Conservation (phyloP, 768 basidiomycete genomes). For the Mycena crocata region DNA sequence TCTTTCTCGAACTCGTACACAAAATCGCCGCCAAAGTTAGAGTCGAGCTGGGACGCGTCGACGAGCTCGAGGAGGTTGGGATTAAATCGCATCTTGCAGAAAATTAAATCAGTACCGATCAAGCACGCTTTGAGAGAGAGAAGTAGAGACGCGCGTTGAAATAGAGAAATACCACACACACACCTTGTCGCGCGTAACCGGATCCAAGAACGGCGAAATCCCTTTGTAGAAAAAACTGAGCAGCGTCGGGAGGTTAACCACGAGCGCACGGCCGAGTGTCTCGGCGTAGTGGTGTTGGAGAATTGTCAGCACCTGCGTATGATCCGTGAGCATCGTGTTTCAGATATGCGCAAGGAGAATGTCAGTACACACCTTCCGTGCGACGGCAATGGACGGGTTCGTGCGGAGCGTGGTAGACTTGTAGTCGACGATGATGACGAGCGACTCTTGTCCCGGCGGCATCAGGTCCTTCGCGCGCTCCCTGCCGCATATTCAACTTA, state of each 20-base stretch:
- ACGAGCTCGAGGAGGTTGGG: constrained; percentile 83
- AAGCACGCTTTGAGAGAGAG: too few species aligned
- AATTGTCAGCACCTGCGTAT: neutral
- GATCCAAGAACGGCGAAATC: constrained; percentile 88
- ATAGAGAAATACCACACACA: constrained; percentile 20
- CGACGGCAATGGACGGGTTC: constrained; percentile 86
- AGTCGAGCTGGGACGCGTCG: constrained; percentile 79
- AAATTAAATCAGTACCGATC: too few species aligned
- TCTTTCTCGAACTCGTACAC: constrained; percentile 79
- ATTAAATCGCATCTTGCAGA: constrained; percentile 86
- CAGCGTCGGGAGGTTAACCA: constrained; percentile 83
- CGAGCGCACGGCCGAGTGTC: constrained; percentile 86
- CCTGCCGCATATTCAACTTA: constrained; percentile 49
- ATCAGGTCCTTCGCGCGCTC: constrained; percentile 92
- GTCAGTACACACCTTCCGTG: constrained; percentile 69
- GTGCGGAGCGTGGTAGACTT: constrained; percentile 83
- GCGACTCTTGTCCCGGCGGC: constrained; percentile 85
- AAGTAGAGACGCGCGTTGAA: neutral
- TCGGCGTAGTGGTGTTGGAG: constrained; percentile 73
- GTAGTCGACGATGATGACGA: constrained; percentile 90
- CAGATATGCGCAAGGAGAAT: constrained; percentile 78
- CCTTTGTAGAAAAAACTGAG: constrained; percentile 85
- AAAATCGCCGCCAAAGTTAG: constrained; percentile 84
- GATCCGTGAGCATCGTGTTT: neutral
- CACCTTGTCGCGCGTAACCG: constrained; percentile 90